These are phyloP conservation scores for Ascoidea tarda DNA, from an alignment of 805 yeast species.

Conservation along the genomic window DNA sequence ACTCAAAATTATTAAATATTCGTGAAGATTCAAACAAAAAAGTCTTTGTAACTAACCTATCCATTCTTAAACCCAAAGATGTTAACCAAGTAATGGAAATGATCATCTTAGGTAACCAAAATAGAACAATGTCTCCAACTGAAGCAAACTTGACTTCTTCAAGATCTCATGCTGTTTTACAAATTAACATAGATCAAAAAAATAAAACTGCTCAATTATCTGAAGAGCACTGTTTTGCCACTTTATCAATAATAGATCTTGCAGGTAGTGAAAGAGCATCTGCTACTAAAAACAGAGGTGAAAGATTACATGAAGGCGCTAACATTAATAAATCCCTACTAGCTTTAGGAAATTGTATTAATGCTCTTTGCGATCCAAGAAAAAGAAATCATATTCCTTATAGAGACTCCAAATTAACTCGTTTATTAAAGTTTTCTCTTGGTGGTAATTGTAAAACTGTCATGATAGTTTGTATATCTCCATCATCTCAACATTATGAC, in stretches of 20 bases:
- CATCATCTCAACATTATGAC: constrained; percentile 77
- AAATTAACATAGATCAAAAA: constrained; percentile 53
- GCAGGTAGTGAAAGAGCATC: constrained; percentile 96
- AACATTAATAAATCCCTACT: constrained; percentile 78
- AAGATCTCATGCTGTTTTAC: constrained; percentile 87
- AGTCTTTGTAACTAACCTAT: constrained; percentile 60
- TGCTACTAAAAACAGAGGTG: constrained; percentile 75
- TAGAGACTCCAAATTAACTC: constrained; percentile 79
- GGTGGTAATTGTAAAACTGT: constrained; percentile 94
- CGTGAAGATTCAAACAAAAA: constrained; percentile 58
- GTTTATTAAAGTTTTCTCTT: constrained; percentile 74
- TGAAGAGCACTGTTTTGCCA: constrained; percentile 63
- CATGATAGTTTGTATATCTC: constrained; percentile 91
- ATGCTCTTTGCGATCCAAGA: constrained; percentile 70
- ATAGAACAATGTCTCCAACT: constrained; percentile 77
- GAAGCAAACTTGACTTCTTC: constrained; percentile 87
- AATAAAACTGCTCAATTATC: constrained; percentile 45
- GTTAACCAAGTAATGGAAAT: constrained; percentile 72
- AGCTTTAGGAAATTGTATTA: constrained; percentile 89
- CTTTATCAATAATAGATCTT: constrained; percentile 75
- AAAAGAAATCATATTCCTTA: constrained; percentile 70
- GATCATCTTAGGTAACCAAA: constrained; percentile 54
- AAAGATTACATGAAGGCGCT: constrained; percentile 79
- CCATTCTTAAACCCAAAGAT: constrained; percentile 42
- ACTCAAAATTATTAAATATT: constrained; percentile 34